Base-by-base conservation (phyloP, 2,329 filamentous ascomycete species). In the Leptosphaerulina australis region DNA sequence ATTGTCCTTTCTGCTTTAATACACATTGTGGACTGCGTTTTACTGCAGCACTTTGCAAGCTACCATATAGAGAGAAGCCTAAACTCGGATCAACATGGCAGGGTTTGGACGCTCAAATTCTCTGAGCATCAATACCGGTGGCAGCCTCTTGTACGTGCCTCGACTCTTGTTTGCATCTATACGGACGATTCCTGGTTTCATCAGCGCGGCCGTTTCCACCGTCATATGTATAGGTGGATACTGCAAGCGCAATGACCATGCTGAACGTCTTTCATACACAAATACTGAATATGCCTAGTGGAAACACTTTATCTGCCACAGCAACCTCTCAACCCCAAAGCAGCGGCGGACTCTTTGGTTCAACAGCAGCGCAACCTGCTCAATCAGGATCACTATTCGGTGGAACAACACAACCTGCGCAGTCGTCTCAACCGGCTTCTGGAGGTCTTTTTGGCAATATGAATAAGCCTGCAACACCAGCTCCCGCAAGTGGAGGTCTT, bases 91-190 rank as follows among this genome's bases (percentile, higher is more conserved):
- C 43, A 48, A 28, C 4, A 74, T 74, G 70, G 61, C 76, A 63
- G 75, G 75, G 33, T 76, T 79, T 58, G 76, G 76, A 34, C 71
- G 77, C 36, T 78, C 76, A 18, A 78, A 79, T 62, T 77, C 76
- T 49, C 71, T 83, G 64, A 80, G 76, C 51, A 77, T 83, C 62
- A 84, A 83, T 62, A 83, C 81, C 15, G 76, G 76, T 54, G 65
- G 77, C 65, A 74, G 75, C 43, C 69, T 78, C 35, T 79, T 79
- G 78, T 79, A 69, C 69, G 77, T 72, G 21, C 51, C 20, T 10
- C 20, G 5, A 8, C 14, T 10, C 12, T 12, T 9, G 5, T 3
- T 31, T 4, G 12, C 6, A 25, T 21, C 14, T 9, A 3, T 38
- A 10, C 31, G 11, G n/a, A 20, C 18, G 3, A 3, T 18, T 25